Evolutionary conservation across 1,284 basidiomycete species (phyloP), one percentile per base, ranked within the genome.

Genomic region (Cryptococcus wingfieldii): DNA sequence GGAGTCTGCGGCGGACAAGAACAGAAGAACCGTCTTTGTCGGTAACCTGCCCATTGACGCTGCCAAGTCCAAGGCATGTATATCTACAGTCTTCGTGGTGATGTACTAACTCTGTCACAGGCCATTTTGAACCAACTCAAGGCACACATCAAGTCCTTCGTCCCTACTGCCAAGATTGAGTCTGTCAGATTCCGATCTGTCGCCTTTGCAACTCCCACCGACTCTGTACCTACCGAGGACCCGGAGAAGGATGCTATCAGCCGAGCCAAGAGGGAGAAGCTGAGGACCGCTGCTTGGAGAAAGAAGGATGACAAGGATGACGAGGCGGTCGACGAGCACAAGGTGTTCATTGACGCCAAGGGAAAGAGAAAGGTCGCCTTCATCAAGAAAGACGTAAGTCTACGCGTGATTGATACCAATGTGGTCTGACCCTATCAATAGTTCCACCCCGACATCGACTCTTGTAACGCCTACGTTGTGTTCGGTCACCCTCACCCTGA

Each of bases 351-450:
- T 52, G 90, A 84, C 18, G 81, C 89, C 0, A 83, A 83, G 55
- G 89, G 97, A 75, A 98, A 97, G 80, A 90, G 95, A 77, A 89
- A 88, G 66, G 86, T 98, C 41, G 90, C 93, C 0, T 96, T 92
- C 72, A 96, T 98, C 75, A 91, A 92, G 70, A 86, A 87, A 57
- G 89, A 94, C 25, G 74, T 77, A 60, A 69, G 74, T 70, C 16
- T 16, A 38, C 18, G 14, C n/a, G 23, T 43, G 0, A 47, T 34
- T 8, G 31, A 4, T 38, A 13, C 10, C 45, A 39, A 10, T 28
- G 18, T n/a, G n/a, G 23, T 10, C 28, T 13, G 37, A 14, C 46
- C 3, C 28, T 10, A 31, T 37, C 7, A 8, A 7, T 52, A 78
- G 64, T 83, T 93, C 68, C 90, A 94, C 74, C 77, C 83, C 1